Percentiles rank a stretch among this genome's conserved stretches.
These are phyloP conservation scores for Grigorovia humatica DNA, from an alignment of 805 yeast genomes.

Conservation along the genomic window DNA sequence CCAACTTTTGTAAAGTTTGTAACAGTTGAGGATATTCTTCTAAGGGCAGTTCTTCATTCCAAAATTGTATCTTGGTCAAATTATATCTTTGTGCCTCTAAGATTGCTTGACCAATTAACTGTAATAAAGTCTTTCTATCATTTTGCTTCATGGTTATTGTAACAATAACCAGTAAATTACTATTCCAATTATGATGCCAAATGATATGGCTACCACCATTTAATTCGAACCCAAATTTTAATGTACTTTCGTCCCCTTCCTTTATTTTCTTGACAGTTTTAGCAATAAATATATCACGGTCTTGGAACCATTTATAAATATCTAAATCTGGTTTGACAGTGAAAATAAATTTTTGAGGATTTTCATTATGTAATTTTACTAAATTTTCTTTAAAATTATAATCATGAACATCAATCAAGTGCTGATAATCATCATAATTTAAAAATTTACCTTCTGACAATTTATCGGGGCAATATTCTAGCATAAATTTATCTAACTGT, in stretches of 20 bases:
- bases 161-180: conserved; percentile 20
- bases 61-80: conserved; percentile 26
- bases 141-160: conserved; percentile 13
- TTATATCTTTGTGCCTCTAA: conserved; percentile 26
- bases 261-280: conserved; percentile 4
- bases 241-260: conserved; percentile 6
- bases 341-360: conserved; percentile 20
- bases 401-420: conserved; percentile 23
- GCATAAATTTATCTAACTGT: conserved; percentile 14
- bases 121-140: conserved; percentile 12
- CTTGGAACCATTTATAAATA: conserved; percentile 35
- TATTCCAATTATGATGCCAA: conserved; percentile 39
- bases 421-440: conserved; percentile 25
- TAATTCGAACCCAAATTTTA: conserved; percentile 25
- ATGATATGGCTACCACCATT: conserved; percentile 27
- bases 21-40: conserved; percentile 15
- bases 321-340: conserved; percentile 30
- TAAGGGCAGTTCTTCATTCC: conserved; percentile 33
- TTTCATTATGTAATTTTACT: conserved; percentile 12
- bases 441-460: conserved; percentile 15
- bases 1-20: conserved; percentile 12
- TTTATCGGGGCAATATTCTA: conserved; percentile 9
- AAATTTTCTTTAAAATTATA: conserved; percentile 14
- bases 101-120: conserved; percentile 27
- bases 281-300: conserved; percentile 30